These are phyloP conservation scores for Tremella fuciformis DNA, from an alignment of 768 basidiomycete species.

Conservation along the genomic window DNA sequence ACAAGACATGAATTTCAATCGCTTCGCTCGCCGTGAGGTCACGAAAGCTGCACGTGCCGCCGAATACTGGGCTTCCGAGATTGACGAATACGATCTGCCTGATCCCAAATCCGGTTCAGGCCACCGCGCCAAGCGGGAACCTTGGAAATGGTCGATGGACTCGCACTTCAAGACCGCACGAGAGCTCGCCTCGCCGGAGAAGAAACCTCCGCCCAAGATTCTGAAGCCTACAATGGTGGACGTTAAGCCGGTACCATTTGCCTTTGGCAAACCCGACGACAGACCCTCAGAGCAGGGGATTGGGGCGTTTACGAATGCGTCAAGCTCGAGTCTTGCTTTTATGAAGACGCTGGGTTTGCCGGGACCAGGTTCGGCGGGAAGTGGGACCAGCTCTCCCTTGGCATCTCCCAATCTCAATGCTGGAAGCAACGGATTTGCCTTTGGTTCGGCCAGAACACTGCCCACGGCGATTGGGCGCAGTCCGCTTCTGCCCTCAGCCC, in stretches of 20 bases:
- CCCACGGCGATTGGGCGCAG: not conserved
- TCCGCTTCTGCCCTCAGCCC: not conserved
- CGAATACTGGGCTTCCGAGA: conserved; percentile 50
- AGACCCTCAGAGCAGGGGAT: conserved; percentile 22
- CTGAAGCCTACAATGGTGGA: conserved; percentile 28
- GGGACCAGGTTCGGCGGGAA: not conserved
- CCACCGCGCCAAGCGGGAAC: not conserved
- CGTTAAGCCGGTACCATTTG: conserved; percentile 36
- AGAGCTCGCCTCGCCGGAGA: conserved; percentile 7
- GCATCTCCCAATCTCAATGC: not conserved
- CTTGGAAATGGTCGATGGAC: conserved; percentile 10
- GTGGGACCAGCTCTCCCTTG: not conserved
- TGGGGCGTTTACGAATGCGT: conserved; percentile 30
- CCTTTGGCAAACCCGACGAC: conserved; percentile 24
- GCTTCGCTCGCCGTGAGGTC: conserved; percentile 41
- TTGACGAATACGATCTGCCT: conserved; percentile 49
- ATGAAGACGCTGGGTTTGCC: conserved; percentile 48
- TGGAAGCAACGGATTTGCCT: conserved; percentile 3
- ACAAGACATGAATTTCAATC: conserved; percentile 31
- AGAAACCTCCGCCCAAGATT: conserved; percentile 19
- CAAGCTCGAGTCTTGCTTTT: conserved; percentile 29
- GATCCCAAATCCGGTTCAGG: conserved; percentile 9
- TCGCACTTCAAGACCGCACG: conserved; percentile 35
- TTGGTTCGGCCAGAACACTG: not conserved
- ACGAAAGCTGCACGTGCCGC: conserved; percentile 43